Evolutionary conservation across 768 basidiomycete species (phyloP).

Genomic region (Paxillus ammoniavirescens): DNA sequence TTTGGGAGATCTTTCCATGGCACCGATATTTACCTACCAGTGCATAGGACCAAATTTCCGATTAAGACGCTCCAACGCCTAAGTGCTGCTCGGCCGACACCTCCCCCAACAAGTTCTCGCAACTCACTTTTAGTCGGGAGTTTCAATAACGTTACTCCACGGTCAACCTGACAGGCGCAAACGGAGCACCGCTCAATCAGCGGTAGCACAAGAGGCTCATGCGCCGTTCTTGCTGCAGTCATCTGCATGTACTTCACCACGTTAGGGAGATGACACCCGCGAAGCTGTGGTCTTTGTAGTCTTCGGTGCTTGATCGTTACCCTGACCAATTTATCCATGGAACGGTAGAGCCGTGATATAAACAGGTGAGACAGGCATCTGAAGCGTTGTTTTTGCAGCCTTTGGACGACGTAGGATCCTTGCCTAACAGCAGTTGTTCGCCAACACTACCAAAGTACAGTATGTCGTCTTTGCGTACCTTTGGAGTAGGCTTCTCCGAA

Average conservation of each 20-base stretch:
- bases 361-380: conserved; percentile 37
- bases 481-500: conserved; percentile 49
- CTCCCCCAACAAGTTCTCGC: conserved; percentile 28
- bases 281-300: not conserved
- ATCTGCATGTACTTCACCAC: not conserved
- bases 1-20: conserved; percentile 1
- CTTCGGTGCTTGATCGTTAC: not conserved
- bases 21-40: conserved; percentile 1
- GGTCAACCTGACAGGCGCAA: conserved; percentile 16
- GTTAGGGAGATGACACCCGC: not conserved
- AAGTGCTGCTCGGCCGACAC: conserved; percentile 54
- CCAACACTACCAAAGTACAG: not conserved
- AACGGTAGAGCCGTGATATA: conserved; percentile 58
- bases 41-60: conserved; percentile 85
- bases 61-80: conserved; percentile 87
- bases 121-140: conserved; percentile 33
- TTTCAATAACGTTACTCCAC: conserved; percentile 30
- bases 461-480: conserved; percentile 39
- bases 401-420: conserved; percentile 32
- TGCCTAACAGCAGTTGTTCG: conserved; percentile 26
- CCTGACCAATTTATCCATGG: conserved; percentile 10
- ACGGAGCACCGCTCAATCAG: conserved; percentile 16
- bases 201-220: conserved; percentile 4
- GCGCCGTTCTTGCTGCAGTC: not conserved
- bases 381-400: not conserved